Conservation (phyloP, 371 early-diverging fungal species). For the Apophysomyces elegans region DNA sequence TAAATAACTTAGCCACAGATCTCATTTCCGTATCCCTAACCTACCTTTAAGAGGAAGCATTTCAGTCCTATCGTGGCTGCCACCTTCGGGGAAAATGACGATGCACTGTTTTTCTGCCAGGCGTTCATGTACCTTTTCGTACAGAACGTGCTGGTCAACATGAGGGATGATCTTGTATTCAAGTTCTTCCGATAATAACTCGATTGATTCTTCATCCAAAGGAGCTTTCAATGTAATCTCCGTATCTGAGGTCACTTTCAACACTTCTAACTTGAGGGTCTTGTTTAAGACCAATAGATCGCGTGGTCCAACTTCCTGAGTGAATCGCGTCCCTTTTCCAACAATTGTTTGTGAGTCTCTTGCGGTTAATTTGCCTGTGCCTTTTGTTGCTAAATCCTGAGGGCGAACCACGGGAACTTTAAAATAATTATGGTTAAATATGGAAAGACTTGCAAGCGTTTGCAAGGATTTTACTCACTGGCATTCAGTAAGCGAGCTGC, state of each 20-base stretch:
- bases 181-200: slow-evolving; percentile 31
- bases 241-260: slow-evolving; percentile 71
- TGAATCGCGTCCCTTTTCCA: slow-evolving; percentile 68
- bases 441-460: background rate
- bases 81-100: slow-evolving; percentile 93
- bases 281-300: slow-evolving; percentile 55
- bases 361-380: slow-evolving; percentile 57
- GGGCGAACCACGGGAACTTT: slow-evolving; percentile 82
- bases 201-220: slow-evolving; percentile 49
- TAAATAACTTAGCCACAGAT: slow-evolving; percentile 22
- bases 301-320: slow-evolving; percentile 51
- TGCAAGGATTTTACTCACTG: slow-evolving; percentile 32
- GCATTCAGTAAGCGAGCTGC: slow-evolving; percentile 64
- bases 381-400: slow-evolving; percentile 72
- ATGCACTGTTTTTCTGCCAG: slow-evolving; percentile 67
- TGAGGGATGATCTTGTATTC: slow-evolving; percentile 72
- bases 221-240: slow-evolving; percentile 50
- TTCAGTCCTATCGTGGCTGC: slow-evolving; percentile 86
- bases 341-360: slow-evolving; percentile 37
- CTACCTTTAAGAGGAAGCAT: slow-evolving; percentile 86
- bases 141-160: slow-evolving; percentile 78
- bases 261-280: slow-evolving; percentile 54
- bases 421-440: background rate
- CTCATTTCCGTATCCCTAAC: background rate
- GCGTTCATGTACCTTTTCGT: slow-evolving; percentile 69